Evolutionary conservation across 768 basidiomycete species (phyloP), one percentile per base, ranked within the genome.

Genomic region (Antrodiella citrinella): DNA sequence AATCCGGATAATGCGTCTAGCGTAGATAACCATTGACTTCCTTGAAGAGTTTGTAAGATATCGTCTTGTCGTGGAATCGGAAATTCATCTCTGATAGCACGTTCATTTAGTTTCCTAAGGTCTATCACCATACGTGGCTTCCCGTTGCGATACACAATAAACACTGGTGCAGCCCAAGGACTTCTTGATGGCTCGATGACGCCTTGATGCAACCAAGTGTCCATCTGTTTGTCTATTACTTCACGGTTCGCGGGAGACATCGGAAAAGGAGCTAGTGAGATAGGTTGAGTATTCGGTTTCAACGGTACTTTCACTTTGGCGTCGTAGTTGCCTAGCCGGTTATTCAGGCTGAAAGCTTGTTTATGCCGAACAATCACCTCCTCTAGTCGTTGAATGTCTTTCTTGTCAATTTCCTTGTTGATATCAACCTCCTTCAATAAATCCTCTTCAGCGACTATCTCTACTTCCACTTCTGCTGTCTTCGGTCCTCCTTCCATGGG

Each of bases 141-240:
- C 0, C 56, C 54, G 38, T 72, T 70, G 1, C 66, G 51, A 48
- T 72, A 72, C 0, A 65, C 67, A 4, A 72, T 69, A 11, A 68
- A 45, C 0, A 52, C 59, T 0, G 67, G 67, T 1, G 59, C 58
- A 13, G 49, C 59, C 67, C 67, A 76, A 0, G 70, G 72, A 50
- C 71, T 72, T 2, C 51, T 48, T 0, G 71, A 72, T 0, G 64
- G 65, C 47, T 75, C 69, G 18, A 74, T 72, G 0, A 74, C 67
- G 0, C 61, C 69, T 3, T 57, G 49, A 12, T 58, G 44, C 5
- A 72, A 52, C 69, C 69, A 72, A 4, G 42, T 44, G 22, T 58
- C 57, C 35, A 59, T 57, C 45, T 63, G 60, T 45, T 55, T 22
- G 12, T 48, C 35, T 11, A 48, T 48, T 7, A 48, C 47, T 20